Conservation (phyloP, 768 basidiomycete species). For the Crepidotus variabilis region DNA sequence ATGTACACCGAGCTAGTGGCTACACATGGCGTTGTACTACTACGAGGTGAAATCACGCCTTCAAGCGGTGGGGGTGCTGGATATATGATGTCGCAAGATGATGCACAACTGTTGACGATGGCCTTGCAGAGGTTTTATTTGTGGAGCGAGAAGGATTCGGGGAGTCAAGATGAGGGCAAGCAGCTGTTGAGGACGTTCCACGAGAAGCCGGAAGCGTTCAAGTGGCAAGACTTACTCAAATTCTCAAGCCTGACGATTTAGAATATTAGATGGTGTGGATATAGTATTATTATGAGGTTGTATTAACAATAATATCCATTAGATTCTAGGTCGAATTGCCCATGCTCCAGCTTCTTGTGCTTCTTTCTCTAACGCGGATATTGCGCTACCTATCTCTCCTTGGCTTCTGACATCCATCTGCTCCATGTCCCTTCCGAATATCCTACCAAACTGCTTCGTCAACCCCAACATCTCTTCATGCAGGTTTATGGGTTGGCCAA, state of each 20-base stretch:
- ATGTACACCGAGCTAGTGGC: constrained; percentile 86
- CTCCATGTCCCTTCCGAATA: constrained; percentile 47
- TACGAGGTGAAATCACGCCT: constrained; percentile 90
- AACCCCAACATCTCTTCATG: constrained; percentile 50
- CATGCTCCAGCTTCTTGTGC: constrained; percentile 40
- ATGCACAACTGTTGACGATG: constrained; percentile 81
- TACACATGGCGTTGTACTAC: constrained; percentile 77
- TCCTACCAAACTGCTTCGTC: constrained; percentile 40
- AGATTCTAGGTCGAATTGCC: constrained; percentile 22
- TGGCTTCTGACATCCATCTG: constrained; percentile 37
- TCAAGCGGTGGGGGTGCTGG: constrained; percentile 40
- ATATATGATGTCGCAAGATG: constrained; percentile 69
- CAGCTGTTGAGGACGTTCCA: constrained; percentile 69
- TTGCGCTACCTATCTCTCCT: constrained; percentile 45
- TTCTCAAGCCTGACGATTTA: constrained; percentile 32
- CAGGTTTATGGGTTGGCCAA: constrained; percentile 35
- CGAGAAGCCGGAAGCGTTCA: constrained; percentile 72
- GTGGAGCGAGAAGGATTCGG: constrained; percentile 38
- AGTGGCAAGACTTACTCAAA: constrained; percentile 77
- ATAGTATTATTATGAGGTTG: neutral
- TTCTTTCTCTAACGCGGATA: constrained; percentile 43
- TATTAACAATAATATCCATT: neutral
- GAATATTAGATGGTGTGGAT: neutral
- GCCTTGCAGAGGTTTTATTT: constrained; percentile 85
- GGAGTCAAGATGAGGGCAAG: constrained; percentile 35